phyloP scores from a whole-genome alignment of 106 monocot species.

The Acorus gramineus region DNA sequence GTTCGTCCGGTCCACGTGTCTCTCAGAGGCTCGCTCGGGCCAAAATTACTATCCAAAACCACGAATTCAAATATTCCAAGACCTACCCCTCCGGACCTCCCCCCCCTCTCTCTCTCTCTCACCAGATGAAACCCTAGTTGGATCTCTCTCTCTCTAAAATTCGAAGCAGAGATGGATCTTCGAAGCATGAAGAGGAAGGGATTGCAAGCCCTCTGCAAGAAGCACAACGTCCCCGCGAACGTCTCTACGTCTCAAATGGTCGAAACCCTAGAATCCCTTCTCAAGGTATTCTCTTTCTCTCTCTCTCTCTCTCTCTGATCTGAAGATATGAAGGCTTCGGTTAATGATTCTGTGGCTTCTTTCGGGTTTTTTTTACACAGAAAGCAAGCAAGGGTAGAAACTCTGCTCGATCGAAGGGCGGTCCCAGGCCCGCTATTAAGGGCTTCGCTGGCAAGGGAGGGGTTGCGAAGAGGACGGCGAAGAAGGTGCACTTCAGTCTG shows the following conservation, averaged over 20 bases:
- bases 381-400: not conserved
- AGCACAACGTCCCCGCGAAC: conserved; percentile 27
- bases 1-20: too few relatives aligned
- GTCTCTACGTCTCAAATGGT: conserved; percentile 26
- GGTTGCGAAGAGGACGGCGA: conserved; percentile 10
- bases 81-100: too few relatives aligned
- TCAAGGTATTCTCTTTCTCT: conserved; percentile 15
- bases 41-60: too few relatives aligned
- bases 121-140: too few relatives aligned
- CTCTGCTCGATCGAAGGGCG: not conserved
- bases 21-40: too few relatives aligned
- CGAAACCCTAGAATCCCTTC: conserved; percentile 19
- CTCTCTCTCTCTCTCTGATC: not conserved
- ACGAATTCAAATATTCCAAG: too few relatives aligned
- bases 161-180: conserved; percentile 13
- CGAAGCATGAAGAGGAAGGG: conserved; percentile 25
- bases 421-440: conserved; percentile 26
- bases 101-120: too few relatives aligned
- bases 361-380: not conserved
- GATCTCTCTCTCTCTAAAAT: too few relatives aligned
- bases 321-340: too few relatives aligned
- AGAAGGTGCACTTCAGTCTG: conserved; percentile 23
- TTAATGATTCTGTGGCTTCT: not conserved
- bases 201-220: conserved; percentile 37
- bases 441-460: conserved; percentile 11